phyloP scores from a whole-genome alignment of 352 stramenopile species.

The Elongisporangium undulatum region DNA sequence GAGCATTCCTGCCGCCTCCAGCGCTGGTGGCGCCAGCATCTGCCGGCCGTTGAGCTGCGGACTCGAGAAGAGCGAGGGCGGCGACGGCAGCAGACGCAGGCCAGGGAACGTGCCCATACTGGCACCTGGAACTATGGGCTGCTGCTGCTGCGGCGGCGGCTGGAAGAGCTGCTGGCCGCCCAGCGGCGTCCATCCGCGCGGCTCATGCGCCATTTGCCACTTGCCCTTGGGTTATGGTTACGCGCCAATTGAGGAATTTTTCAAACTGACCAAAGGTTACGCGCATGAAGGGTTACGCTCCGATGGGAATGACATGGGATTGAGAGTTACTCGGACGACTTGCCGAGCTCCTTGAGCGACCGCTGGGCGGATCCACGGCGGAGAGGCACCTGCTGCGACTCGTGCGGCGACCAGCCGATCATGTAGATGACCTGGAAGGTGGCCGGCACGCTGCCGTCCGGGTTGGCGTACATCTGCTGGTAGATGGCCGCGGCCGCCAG shows the following conservation, averaged over 20 bases:
- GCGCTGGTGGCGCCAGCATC: neutral
- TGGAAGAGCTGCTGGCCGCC: conserved; percentile 15
- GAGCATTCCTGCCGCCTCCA: neutral
- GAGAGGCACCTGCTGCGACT: conserved; percentile 92
- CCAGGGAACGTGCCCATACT: neutral
- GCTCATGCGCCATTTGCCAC: conserved; percentile 20
- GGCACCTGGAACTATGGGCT: neutral
- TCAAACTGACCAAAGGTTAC: conserved; percentile 3
- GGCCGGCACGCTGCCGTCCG: conserved; percentile 88
- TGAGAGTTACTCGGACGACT: conserved; percentile 8
- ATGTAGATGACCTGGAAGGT: conserved; percentile 98
- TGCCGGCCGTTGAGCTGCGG: neutral
- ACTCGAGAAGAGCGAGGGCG: neutral
- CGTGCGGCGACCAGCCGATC: conserved; percentile 97
- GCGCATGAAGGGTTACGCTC: conserved; percentile 6
- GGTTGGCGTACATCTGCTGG: conserved; percentile 89
- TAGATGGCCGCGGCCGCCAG: conserved; percentile 94
- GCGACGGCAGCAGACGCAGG: neutral
- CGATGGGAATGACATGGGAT: neutral
- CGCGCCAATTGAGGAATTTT: neutral
- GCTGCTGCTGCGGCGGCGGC: conserved; percentile 4
- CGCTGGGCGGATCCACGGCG: conserved; percentile 69
- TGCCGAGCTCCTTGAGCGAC: conserved; percentile 72
- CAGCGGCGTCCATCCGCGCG: conserved; percentile 17
- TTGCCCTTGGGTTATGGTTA: conserved; percentile 8